Evolutionary conservation across 129 eudicot genomes (phyloP).

Genomic region (Saussurea involucrata): DNA sequence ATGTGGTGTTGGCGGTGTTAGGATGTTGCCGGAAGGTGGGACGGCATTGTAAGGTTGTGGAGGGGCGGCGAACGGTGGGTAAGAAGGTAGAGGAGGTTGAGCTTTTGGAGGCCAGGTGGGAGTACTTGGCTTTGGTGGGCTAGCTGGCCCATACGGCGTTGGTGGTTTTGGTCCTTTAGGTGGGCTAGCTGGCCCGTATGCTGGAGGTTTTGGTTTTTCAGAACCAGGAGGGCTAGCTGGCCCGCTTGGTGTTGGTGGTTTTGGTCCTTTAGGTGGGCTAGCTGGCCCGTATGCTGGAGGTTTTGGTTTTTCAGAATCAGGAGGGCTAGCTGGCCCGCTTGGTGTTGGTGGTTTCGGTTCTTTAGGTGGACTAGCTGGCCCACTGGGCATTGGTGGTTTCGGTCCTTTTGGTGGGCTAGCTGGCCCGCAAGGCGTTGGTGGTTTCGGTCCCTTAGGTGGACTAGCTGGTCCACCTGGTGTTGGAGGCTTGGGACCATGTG

Average conservation of each 20-base stretch:
- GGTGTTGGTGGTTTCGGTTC: conserved; percentile 30
- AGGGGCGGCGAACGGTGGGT: conserved; percentile 23
- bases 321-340: conserved; percentile 17
- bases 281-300: conserved; percentile 30
- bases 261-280: conserved; percentile 29
- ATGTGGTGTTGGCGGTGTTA: conserved; percentile 44
- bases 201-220: conserved; percentile 24
- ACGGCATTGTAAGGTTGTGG: conserved; percentile 32
- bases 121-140: conserved; percentile 20
- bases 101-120: conserved; percentile 36
- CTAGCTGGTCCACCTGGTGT: conserved; percentile 23
- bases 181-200: conserved; percentile 31
- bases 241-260: conserved; percentile 34
- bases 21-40: conserved; percentile 44
- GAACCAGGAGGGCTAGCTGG: conserved; percentile 25
- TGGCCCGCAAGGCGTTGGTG: conserved; percentile 25
- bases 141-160: conserved; percentile 6
- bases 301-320: conserved; percentile 3
- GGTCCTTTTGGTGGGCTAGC: conserved; percentile 21
- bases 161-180: conserved; percentile 27
- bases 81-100: conserved; percentile 40
- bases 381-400: conserved; percentile 18
- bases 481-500: conserved; percentile 25
- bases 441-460: conserved; percentile 30
- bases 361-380: conserved; percentile 14